phyloP scores from a whole-genome alignment of 202 grass and related monocot genomes.

The Tripidium arundinaceum region DNA sequence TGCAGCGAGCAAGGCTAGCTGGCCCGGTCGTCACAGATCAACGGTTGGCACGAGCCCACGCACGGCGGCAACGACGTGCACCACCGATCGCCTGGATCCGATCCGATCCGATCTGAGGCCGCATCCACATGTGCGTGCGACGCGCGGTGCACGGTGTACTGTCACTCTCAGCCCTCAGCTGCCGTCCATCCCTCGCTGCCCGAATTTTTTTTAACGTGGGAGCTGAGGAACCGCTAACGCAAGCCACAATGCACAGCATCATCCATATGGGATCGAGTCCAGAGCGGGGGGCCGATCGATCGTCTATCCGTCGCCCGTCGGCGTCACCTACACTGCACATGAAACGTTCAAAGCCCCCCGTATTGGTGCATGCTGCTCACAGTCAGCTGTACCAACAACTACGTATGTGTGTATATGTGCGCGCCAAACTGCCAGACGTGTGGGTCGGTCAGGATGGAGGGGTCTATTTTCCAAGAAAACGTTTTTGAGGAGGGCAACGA shows the following conservation, averaged over 20 bases:
- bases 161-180: too few relatives aligned
- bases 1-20: too few relatives aligned
- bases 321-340: background rate
- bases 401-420: background rate
- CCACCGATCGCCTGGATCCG: too few relatives aligned
- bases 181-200: background rate
- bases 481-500: too few relatives aligned
- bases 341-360: background rate
- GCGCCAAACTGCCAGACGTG: background rate
- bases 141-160: too few relatives aligned
- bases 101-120: too few relatives aligned
- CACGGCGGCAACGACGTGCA: too few relatives aligned
- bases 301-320: background rate
- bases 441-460: too few relatives aligned
- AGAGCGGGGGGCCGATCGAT: background rate
- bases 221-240: slow-evolving; percentile 1
- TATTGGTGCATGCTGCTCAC: background rate
- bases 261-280: slow-evolving; percentile 29
- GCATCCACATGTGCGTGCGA: too few relatives aligned
- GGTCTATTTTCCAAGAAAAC: too few relatives aligned
- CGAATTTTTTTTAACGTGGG: background rate
- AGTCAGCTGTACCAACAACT: background rate
- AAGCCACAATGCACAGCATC: slow-evolving; percentile 23
- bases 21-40: too few relatives aligned
- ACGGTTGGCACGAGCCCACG: too few relatives aligned